A percentile compares a stretch with the other conserved stretches of the same genome.
phyloP scores from a whole-genome alignment of 2,329 filamentous ascomycete genomes.

The Zymoseptoria passerinii region DNA sequence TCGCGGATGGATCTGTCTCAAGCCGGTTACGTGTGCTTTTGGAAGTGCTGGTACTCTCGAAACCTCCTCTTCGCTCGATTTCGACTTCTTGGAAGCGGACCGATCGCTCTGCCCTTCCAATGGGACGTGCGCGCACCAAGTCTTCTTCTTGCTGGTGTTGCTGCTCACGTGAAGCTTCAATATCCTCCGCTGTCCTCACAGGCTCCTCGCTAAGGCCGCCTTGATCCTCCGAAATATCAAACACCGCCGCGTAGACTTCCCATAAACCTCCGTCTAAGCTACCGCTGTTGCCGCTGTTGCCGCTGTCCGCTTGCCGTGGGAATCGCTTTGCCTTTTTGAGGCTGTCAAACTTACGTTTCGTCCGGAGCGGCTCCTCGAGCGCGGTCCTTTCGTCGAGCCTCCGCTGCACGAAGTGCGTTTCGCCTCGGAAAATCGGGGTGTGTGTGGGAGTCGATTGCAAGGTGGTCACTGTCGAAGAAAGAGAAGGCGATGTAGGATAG shows the following conservation, averaged over 20 bases:
- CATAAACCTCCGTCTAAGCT: conserved; percentile 15
- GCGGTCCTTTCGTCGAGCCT: conserved; percentile 3
- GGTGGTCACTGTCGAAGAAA: conserved; percentile 19
- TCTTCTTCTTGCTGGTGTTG: not conserved
- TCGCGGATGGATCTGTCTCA: conserved; percentile 1
- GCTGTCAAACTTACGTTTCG: conserved; percentile 26
- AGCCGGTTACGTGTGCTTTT: not conserved
- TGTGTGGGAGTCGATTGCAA: conserved; percentile 19
- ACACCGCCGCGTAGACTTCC: conserved; percentile 27
- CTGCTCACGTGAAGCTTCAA: not conserved
- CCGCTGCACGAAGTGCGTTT: conserved; percentile 4
- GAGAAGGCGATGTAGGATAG: conserved; percentile 16
- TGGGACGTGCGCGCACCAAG: not conserved
- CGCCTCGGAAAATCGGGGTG: conserved; percentile 12
- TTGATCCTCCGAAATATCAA: conserved; percentile 10
- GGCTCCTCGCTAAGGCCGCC: not conserved
- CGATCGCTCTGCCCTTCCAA: not conserved
- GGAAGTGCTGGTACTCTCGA: not conserved
- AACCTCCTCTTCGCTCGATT: not conserved
- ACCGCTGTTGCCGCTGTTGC: conserved; percentile 4
- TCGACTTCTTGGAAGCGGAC: not conserved
- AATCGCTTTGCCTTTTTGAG: conserved; percentile 25
- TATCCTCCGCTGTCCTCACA: not conserved
- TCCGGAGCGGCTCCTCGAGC: conserved; percentile 11
- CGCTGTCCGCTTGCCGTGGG: conserved; percentile 14